Evolutionary conservation across 139 green algal species (phyloP).

Genomic region (Picochlorum sp.): DNA sequence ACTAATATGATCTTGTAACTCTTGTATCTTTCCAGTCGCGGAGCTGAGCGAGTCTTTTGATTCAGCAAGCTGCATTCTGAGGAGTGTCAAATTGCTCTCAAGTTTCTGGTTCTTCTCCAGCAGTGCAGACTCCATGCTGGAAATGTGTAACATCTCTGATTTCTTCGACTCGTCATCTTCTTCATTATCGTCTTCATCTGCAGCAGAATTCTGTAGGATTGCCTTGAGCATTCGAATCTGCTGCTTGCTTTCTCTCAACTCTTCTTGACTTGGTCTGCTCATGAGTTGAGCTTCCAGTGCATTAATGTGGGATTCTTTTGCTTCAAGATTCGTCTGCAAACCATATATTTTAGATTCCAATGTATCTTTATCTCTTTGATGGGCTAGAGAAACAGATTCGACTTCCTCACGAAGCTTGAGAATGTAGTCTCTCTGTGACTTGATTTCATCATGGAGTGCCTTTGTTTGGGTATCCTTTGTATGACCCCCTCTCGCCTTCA

Average conservation of each 20-base stretch:
- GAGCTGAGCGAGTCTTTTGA: constrained; percentile 16
- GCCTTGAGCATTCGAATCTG: constrained; percentile 65
- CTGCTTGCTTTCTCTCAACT: constrained; percentile 60
- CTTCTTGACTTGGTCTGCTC: constrained; percentile 26
- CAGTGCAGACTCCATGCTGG: constrained; percentile 64
- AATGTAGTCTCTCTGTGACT: constrained; percentile 44
- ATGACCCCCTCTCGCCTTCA: background rate
- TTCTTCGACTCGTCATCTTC: background rate
- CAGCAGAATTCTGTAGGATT: constrained; percentile 14
- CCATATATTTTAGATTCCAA: constrained; percentile 20
- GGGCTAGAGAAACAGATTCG: constrained; percentile 1
- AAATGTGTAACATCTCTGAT: background rate
- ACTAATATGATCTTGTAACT: constrained; percentile 40
- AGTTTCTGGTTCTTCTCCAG: constrained; percentile 73
- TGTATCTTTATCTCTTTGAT: background rate
- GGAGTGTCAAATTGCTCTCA: constrained; percentile 84
- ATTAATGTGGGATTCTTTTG: constrained; percentile 42
- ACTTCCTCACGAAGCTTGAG: constrained; percentile 42
- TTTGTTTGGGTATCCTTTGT: background rate
- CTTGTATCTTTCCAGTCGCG: constrained; percentile 17
- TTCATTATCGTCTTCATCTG: constrained; percentile 23
- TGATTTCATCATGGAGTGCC: constrained; percentile 33
- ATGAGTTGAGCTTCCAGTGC: constrained; percentile 40
- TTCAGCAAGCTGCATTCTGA: constrained; percentile 40
- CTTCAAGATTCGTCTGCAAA: constrained; percentile 36